phyloP scores from a whole-genome alignment of 2,329 filamentous ascomycete genomes.

The Aspergillus tubingensis region DNA sequence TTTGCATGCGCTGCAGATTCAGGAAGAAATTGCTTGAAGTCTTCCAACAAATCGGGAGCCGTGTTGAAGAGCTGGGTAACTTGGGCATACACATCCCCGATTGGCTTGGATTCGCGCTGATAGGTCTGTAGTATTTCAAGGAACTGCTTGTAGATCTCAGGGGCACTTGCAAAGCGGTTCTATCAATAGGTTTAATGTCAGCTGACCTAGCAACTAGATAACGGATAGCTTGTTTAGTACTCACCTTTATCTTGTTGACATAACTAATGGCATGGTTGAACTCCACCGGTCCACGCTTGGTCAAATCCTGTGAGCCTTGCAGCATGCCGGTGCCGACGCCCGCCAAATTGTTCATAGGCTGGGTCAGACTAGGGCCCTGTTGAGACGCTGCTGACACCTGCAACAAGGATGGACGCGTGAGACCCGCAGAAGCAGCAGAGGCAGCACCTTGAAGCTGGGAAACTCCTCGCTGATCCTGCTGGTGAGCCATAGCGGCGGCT shows the following conservation, averaged over 20 bases:
- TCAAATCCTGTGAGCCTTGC: slow-evolving; percentile 60
- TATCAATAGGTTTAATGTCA: slow-evolving; percentile 38
- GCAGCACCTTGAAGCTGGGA: slow-evolving; percentile 67
- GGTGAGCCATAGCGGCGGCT: slow-evolving; percentile 53
- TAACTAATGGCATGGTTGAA: slow-evolving; percentile 99
- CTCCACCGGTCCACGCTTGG: slow-evolving; percentile 91
- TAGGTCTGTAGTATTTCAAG: slow-evolving; percentile 98
- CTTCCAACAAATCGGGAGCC: slow-evolving; percentile 90
- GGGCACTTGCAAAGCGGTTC: slow-evolving; percentile 95
- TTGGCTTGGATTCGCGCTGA: slow-evolving; percentile 95
- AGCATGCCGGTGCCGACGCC: slow-evolving; percentile 61
- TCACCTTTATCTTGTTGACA: slow-evolving; percentile 98
- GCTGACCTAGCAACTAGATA: not conserved
- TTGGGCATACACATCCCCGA: slow-evolving; percentile 96
- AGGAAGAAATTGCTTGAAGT: slow-evolving; percentile 97
- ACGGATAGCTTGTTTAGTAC: slow-evolving; percentile 23
- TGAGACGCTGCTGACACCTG: slow-evolving; percentile 49
- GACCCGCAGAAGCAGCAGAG: slow-evolving; percentile 57
- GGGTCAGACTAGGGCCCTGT: slow-evolving; percentile 47
- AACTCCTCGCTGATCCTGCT: slow-evolving; percentile 66
- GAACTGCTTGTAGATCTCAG: slow-evolving; percentile 99
- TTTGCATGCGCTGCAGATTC: slow-evolving; percentile 77
- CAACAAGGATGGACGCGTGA: slow-evolving; percentile 52
- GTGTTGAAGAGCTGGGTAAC: slow-evolving; percentile 92
- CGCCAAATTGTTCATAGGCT: slow-evolving; percentile 62